Evolutionary conservation across 495 filamentous ascomycete genomes (phyloP), one percentile per base, ranked within the genome.

Genomic region (Lophium mytilinum): DNA sequence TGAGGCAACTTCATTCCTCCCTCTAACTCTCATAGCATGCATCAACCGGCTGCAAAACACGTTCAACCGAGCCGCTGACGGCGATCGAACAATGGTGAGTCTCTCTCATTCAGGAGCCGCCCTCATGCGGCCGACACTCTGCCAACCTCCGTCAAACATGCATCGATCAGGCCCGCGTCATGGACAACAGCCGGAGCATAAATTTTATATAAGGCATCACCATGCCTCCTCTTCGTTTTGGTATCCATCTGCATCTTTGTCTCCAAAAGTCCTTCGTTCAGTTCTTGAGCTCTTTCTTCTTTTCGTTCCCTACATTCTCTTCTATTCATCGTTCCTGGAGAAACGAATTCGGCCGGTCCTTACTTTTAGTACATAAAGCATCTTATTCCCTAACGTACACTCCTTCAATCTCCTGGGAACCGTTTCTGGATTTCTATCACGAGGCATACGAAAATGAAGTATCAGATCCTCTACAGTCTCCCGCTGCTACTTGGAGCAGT

Each of bases 241-340:
- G 19, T 24, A 47, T 18, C 33, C 34, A 19, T 55, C 24, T n/a
- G 56, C 45, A 54, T 54, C 14, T 37, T 52, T 41, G 30, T 4
- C 12, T 49, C 42, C 21, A 52, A 52, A 47, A 60, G 55, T 57
- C 55, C 54, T 66, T 60, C 55, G 52, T 62, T 62, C 17, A 53
- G 36, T 21, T 14, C n/a, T 52, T 30, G n/a, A 6, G 24, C 24
- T 30, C 24, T 52, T 36, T 30, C 37, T 52, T 24, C n/a, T 50
- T 50, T 33, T 35, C 47, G 30, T 41, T 52, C 46, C 52, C 56
- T 51, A 53, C 37, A 51, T 58, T 63, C 55, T 51, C 39, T 64
- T 56, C 53, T 19, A 62, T 66, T 30, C 45, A 14, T 48, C 63
- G 63, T 66, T 66, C 63, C 63, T 62, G 63, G 59, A 57, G 63